Percentiles rank a stretch among this genome's conserved stretches.
Conservation (phyloP, 129 eudicot genomes). For the Flaveria bidentis region DNA sequence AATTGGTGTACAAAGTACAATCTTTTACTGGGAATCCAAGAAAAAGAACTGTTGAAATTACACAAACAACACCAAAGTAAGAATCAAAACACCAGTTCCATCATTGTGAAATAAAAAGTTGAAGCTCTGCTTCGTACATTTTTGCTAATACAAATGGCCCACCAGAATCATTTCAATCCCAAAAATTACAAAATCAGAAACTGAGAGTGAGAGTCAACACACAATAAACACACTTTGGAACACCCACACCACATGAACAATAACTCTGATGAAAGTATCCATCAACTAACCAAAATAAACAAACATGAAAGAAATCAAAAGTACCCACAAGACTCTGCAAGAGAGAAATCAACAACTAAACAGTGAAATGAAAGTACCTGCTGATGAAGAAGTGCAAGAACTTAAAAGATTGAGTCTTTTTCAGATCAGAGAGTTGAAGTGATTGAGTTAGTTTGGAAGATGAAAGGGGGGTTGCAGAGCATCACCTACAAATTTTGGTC, state of each 20-base stretch:
- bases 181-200: conserved; percentile 6
- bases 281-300: neutral
- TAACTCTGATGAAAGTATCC: neutral
- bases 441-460: conserved; percentile 13
- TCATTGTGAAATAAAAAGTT: neutral
- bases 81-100: neutral
- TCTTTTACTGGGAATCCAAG: conserved; percentile 31
- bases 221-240: too few species aligned
- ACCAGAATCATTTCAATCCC: conserved; percentile 22
- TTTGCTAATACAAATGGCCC: conserved; percentile 28
- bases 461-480: conserved; percentile 6
- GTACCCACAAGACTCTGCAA: neutral
- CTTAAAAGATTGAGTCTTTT: conserved; percentile 10
- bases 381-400: neutral
- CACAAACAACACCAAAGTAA: neutral
- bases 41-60: conserved; percentile 6
- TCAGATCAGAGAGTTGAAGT: conserved; percentile 33
- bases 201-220: neutral
- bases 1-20: neutral
- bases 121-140: conserved; percentile 6
- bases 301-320: conserved; percentile 27
- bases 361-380: neutral
- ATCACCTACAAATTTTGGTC: conserved; percentile 8
- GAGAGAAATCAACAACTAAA: neutral
- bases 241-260: too few species aligned